Evolutionary conservation across 192 early-diverging fungal species (phyloP), one percentile per base, ranked within the genome.

Genomic region (Linnemannia schmuckeri): DNA sequence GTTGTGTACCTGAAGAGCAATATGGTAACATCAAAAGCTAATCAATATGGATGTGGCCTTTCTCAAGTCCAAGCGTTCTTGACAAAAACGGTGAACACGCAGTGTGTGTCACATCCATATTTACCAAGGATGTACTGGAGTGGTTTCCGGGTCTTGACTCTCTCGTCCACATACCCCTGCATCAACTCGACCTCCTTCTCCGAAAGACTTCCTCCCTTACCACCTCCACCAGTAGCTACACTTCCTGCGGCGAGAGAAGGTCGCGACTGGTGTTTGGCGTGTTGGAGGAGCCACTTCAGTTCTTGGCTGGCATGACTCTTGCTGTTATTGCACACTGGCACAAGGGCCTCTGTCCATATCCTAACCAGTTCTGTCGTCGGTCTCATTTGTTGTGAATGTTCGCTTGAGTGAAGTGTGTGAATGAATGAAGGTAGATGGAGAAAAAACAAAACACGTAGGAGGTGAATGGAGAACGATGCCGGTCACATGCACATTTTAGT

Each of bases 51-150:
- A 18, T 22, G 49, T 52, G 30, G 63, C 33, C 22, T n/a, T 46
- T 13, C 3, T 13, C 44, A 46, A 46, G 44, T 13, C 2, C 2
- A 44, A 44, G 44, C 3, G 22, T 40, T 24, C 24, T 22, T 75
- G 8, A 9, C 41, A 47, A n/a, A 24, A 42, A 70, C 15, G 40
- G 30, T 17, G n/a, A 74, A 4, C 22, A 24, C n/a, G 63, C 27
- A 10, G 12, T 1, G 44, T 46, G 44, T 46, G 44, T 17, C 42
- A 4, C 20, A 24, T 27, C 49, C 15, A 76, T 70, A 71, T n/a
- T 69, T 89, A 90, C 91, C 91, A 33, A 99, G 82, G 54, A 99
- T 95, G 82, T 99, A 99, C 88, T 99, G 98, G 69, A 99, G 88
- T 12, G 97, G 98, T 84, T 96, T 97, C 74, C 94, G 91, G 20